Evolutionary conservation across 352 stramenopile genomes (phyloP), one percentile per base, ranked within the genome.

Genomic region (Phytopythium boreale): DNA sequence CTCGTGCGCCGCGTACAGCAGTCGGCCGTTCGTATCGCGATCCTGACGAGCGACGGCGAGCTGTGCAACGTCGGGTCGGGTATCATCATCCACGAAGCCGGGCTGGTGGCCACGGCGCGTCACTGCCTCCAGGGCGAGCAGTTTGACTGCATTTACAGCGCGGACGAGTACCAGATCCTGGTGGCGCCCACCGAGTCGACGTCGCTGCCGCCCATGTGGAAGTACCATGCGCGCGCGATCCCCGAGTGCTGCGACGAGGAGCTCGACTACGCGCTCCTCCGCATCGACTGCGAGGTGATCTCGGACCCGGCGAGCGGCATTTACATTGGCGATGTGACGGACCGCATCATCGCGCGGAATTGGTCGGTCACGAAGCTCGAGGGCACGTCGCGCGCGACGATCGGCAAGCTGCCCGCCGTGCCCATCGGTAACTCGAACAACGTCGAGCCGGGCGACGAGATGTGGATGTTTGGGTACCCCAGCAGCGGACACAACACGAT

Each of bases 401-500:
- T 94, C 17, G 71, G 70, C 34, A 95, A 93, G 62, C 61, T 95
- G 4, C 84, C 87, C 0, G 84, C 87, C 10, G 84, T 95, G 27
- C 75, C 75, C 6, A 92, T 95, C 59, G 87, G 87, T 34, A 95
- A 95, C 60, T 95, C 87, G 43, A 95, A 95, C 69, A 95, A 93
- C 37, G 79, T 95, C 22, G 87, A 95, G 61, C 87, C 87, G 17
- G 87, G 87, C 27, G 87, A 95, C 63, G 87, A 95, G 61, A 93
- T 95, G 85, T 95, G 87, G 87, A 95, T 95, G 87, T 95, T 95
- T 75, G 87, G 87, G 12, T 95, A 95, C 58, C 87, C 87, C 22
- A 95, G 87, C 68, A 93, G 83, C 50, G 87, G 87, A 22, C 87
- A 95, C 75, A 95, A 95, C 67, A 95, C 87, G 26, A 95, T 95